Evolutionary conservation across 768 basidiomycete genomes (phyloP), one percentile per base, ranked within the genome.

Genomic region (Coprinellus micaceus): DNA sequence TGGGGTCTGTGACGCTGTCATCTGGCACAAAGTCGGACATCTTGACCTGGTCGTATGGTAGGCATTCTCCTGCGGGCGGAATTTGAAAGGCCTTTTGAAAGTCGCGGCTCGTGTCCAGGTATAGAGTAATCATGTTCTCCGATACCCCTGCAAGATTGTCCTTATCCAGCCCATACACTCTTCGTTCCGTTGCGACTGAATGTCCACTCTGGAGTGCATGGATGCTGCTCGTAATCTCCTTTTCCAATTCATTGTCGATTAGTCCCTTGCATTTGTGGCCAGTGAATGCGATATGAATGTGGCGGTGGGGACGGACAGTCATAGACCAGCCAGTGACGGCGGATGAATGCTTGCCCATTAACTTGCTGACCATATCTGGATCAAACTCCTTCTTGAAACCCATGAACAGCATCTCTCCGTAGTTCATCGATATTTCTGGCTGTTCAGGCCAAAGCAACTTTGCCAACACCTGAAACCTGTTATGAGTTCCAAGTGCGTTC

Each of bases 401-500:
- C 44, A 55, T 47, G 46, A 55, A 55, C 2, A 55, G 54, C 29
- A 39, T 36, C 33, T 55, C 54, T 28, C n/a, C 4, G 17, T 55
- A 55, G 21, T 3, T 6, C 13, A 24, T 21, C 2, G 45, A 7
- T 19, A 47, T 37, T 5, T 46, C 29, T 36, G 45, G 53, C 2
- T 30, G 5, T 9, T 54, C 30, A 6, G 36, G 53, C 26, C 22
- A 55, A 2, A 48, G 12, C 3, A 13, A 5, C 6, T 13, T 6
- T 1, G 54, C 54, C 29, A 55, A 22, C 17, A 43, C 47, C 54
- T 55, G 25, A 21, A n/a, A 24, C 4, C 21, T 17, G 2, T 2
- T 22, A 4, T 9, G n/a, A 51, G 6, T 29, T 40, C 9, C 28
- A 29, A 39, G 33, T 25, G 4, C 1, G 33, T 3, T 24, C 21